phyloP scores from a whole-genome alignment of 1,139 yeast species.

The Taphrina populina region DNA sequence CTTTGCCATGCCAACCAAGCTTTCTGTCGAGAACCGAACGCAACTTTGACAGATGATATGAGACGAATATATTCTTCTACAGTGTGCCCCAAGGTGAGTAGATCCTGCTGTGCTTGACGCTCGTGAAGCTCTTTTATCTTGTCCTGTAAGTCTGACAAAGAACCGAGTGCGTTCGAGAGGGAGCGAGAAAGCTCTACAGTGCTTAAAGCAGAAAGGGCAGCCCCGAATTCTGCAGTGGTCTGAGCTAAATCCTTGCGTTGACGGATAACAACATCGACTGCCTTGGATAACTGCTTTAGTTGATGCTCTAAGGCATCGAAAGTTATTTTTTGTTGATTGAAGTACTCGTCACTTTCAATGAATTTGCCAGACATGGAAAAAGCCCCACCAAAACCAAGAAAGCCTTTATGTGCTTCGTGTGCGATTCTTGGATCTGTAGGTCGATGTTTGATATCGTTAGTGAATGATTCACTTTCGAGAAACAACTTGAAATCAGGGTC shows the following conservation, averaged over 20 bases:
- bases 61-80: constrained; percentile 82
- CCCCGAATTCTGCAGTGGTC: constrained; percentile 63
- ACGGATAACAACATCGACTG: constrained; percentile 69
- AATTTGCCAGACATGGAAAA: constrained; percentile 47
- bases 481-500: constrained; percentile 80
- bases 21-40: constrained; percentile 73
- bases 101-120: constrained; percentile 80
- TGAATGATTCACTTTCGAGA: constrained; percentile 69
- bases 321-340: constrained; percentile 65
- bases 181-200: constrained; percentile 72
- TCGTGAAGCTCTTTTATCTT: constrained; percentile 73
- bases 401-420: constrained; percentile 47
- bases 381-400: constrained; percentile 48
- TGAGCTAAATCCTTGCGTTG: constrained; percentile 67
- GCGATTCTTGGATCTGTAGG: constrained; percentile 32
- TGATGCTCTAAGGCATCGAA: constrained; percentile 73
- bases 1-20: constrained; percentile 61
- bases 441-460: constrained; percentile 49
- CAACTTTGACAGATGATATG: constrained; percentile 70
- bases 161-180: constrained; percentile 59
- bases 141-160: constrained; percentile 69
- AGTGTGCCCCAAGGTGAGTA: constrained; percentile 80
- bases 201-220: constrained; percentile 58
- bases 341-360: constrained; percentile 74
- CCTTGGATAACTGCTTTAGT: constrained; percentile 64